Percentiles rank a stretch among this genome's conserved stretches.
These are phyloP conservation scores for Candida loeiensis DNA, from an alignment of 805 yeast genomes.

Conservation along the genomic window DNA sequence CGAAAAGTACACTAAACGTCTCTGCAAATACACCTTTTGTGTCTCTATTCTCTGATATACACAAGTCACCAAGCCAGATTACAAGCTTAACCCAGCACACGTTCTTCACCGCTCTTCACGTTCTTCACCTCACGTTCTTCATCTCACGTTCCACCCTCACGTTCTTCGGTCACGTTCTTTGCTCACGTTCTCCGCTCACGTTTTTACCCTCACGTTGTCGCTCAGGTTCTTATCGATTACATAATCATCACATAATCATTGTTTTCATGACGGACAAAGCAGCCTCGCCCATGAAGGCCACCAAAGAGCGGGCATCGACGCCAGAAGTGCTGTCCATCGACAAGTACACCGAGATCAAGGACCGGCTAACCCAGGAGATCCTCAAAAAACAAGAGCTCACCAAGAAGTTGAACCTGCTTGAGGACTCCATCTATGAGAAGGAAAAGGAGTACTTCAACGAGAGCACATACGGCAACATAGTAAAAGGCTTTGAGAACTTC, in stretches of 20 bases:
- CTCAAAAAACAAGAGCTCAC: slow-evolving; percentile 63
- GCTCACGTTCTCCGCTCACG: not conserved
- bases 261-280: not conserved
- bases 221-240: too few relatives aligned
- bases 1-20: too few relatives aligned
- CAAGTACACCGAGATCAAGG: slow-evolving; percentile 65
- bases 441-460: slow-evolving; percentile 78
- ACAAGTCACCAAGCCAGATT: too few relatives aligned
- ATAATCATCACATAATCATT: too few relatives aligned
- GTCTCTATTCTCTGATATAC: too few relatives aligned
- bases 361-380: slow-evolving; percentile 62
- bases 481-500: slow-evolving; percentile 87
- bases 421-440: slow-evolving; percentile 73
- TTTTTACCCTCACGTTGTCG: too few relatives aligned
- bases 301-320: slow-evolving; percentile 7
- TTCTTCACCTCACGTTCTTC: too few relatives aligned
- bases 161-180: too few relatives aligned
- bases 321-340: slow-evolving; percentile 23
- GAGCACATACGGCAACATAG: slow-evolving; percentile 71
- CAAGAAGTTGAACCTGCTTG: slow-evolving; percentile 56
- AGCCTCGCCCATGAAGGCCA: slow-evolving; percentile 4
- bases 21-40: too few relatives aligned
- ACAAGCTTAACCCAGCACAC: too few relatives aligned
- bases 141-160: too few relatives aligned
- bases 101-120: too few relatives aligned